Evolutionary conservation across 1,139 yeast species (phyloP).

Genomic region (Sugiyamaella castrensis): DNA sequence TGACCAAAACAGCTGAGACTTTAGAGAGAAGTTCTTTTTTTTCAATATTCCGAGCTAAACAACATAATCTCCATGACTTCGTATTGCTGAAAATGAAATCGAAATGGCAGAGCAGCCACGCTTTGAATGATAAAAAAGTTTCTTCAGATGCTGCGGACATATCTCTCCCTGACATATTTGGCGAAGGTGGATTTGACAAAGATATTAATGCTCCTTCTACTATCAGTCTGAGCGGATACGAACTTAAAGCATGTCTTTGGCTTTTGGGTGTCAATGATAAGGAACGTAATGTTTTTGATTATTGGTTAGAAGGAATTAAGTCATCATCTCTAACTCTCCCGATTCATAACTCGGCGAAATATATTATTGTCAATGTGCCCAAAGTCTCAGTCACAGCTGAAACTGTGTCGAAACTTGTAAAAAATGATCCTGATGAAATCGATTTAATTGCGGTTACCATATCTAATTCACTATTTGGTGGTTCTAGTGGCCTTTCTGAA

Average conservation of each 20-base stretch:
- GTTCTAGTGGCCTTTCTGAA: constrained; percentile 5
- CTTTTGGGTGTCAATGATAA: not conserved
- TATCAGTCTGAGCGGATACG: constrained; percentile 1
- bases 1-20: not conserved
- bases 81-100: constrained; percentile 4
- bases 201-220: not conserved
- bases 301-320: constrained; percentile 1
- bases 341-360: not conserved
- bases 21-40: not conserved
- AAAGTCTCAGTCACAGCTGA: not conserved
- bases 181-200: too few relatives aligned
- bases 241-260: constrained; percentile 3
- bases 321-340: not conserved
- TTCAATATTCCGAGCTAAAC: not conserved
- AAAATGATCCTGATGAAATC: not conserved
- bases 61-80: constrained; percentile 2
- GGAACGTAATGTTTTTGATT: constrained; percentile 2
- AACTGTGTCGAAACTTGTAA: not conserved
- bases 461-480: not conserved
- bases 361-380: constrained; percentile 3
- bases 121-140: not conserved
- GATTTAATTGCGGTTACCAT: not conserved
- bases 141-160: not conserved
- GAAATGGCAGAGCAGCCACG: not conserved
- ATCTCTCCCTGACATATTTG: too few relatives aligned